These are phyloP conservation scores for Dendrostoma leiphaemia DNA, from an alignment of 2,329 filamentous ascomycete species.

Conservation along the genomic window DNA sequence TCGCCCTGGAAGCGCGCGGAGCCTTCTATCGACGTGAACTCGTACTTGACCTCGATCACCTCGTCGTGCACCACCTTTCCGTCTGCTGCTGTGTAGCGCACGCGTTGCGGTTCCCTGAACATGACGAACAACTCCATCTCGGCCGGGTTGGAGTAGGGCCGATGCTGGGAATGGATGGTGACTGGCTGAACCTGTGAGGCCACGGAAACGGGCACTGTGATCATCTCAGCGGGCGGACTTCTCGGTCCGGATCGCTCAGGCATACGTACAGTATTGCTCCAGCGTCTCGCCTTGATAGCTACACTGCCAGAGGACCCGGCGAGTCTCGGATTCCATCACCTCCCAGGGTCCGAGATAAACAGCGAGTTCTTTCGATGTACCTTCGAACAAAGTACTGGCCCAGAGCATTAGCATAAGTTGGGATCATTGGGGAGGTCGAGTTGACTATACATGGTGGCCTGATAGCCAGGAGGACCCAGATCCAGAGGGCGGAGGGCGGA, in stretches of 20 bases:
- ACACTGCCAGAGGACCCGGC: slow-evolving; percentile 51
- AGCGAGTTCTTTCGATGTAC: slow-evolving; percentile 46
- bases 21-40: slow-evolving; percentile 47
- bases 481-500: slow-evolving; percentile 45
- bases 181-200: slow-evolving; percentile 45
- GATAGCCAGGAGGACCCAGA: slow-evolving; percentile 51
- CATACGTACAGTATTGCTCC: slow-evolving; percentile 47
- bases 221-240: slow-evolving; percentile 14
- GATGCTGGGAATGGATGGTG: slow-evolving; percentile 49
- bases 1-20: slow-evolving; percentile 50
- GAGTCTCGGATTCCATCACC: slow-evolving; percentile 44
- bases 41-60: slow-evolving; percentile 46
- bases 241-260: not conserved
- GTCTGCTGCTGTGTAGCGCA: slow-evolving; percentile 46
- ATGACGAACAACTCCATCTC: slow-evolving; percentile 49
- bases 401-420: slow-evolving; percentile 13
- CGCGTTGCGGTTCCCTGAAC: slow-evolving; percentile 46
- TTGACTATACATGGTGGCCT: slow-evolving; percentile 54
- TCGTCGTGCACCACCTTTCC: slow-evolving; percentile 48
- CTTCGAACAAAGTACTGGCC: slow-evolving; percentile 47
- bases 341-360: slow-evolving; percentile 55
- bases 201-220: slow-evolving; percentile 42
- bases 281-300: slow-evolving; percentile 51
- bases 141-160: slow-evolving; percentile 47
- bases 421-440: not conserved